phyloP scores from a whole-genome alignment of 2,329 filamentous ascomycete species.

The Fusarium sp. region DNA sequence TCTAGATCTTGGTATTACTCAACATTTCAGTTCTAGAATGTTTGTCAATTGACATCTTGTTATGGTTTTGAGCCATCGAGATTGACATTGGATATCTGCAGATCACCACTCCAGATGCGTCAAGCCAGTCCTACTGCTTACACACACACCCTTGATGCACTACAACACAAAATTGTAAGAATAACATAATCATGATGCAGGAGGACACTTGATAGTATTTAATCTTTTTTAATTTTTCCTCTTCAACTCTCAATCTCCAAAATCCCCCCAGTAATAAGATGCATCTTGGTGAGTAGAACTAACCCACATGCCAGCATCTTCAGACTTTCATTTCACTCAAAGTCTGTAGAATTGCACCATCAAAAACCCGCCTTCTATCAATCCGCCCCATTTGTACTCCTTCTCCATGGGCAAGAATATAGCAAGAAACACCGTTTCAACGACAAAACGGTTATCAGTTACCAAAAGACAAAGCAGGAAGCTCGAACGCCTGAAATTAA shows the following conservation, averaged over 20 bases:
- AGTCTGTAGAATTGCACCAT: slow-evolving; percentile 14
- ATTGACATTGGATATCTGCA: neutral
- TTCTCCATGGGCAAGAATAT: slow-evolving; percentile 20
- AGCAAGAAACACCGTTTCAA: slow-evolving; percentile 22
- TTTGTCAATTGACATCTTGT: neutral
- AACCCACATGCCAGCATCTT: neutral
- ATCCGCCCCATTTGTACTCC: slow-evolving; percentile 10
- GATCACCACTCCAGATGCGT: neutral
- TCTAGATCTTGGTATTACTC: neutral
- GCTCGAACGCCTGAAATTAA: slow-evolving; percentile 43
- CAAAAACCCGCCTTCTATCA: slow-evolving; percentile 24
- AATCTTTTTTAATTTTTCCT: slow-evolving; percentile 41
- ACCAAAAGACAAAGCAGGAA: slow-evolving; percentile 25
- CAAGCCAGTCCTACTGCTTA: neutral
- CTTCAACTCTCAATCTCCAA: slow-evolving; percentile 37
- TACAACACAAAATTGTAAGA: neutral
- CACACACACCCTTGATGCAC: neutral
- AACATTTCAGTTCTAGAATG: neutral
- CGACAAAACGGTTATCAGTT: slow-evolving; percentile 15
- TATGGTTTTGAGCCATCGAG: neutral
- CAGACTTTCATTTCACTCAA: slow-evolving; percentile 10
- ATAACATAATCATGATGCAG: neutral
- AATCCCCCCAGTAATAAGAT: slow-evolving; percentile 27
- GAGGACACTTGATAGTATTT: neutral
- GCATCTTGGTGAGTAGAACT: slow-evolving; percentile 15